Percentiles rank a stretch among this genome's conserved stretches.
These are phyloP conservation scores for Cenchrus purpureus DNA, from an alignment of 176 grass and related monocot species.

Conservation along the genomic window DNA sequence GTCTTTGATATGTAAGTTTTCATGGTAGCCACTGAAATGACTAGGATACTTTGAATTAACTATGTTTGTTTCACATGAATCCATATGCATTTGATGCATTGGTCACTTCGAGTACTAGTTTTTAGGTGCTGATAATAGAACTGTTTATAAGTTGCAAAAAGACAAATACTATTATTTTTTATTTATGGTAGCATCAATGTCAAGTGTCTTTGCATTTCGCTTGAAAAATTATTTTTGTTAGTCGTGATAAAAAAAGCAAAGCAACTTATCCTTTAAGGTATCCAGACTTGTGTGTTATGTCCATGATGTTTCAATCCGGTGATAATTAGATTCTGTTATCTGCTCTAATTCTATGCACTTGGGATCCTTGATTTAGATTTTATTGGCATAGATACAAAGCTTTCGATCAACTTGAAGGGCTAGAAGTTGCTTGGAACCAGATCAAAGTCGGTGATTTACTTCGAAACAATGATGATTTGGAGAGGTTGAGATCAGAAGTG, in stretches of 20 bases:
- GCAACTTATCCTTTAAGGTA: neutral
- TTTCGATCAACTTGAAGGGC: constrained; percentile 87
- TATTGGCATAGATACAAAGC: constrained; percentile 62
- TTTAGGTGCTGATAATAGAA: neutral
- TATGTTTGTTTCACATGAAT: neutral
- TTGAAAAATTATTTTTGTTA: neutral
- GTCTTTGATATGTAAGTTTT: neutral
- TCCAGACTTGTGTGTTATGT: constrained; percentile 10
- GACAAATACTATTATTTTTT: neutral
- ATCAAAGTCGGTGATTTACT: constrained; percentile 70
- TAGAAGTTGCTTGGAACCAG: constrained; percentile 87
- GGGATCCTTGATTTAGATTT: constrained; percentile 56
- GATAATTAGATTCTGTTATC: neutral
- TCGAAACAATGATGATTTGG: constrained; percentile 63
- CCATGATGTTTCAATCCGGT: neutral
- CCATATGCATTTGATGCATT: neutral
- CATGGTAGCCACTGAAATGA: neutral
- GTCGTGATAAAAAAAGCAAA: neutral
- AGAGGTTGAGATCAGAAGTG: constrained; percentile 78
- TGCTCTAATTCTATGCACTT: neutral
- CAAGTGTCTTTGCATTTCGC: constrained; percentile 16
- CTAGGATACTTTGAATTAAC: neutral
- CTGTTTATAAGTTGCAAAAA: neutral
- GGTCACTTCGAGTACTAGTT: neutral
- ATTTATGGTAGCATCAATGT: neutral